Conservation (phyloP, 2,329 filamentous ascomycete genomes). For the Calonectria multiphialidica region DNA sequence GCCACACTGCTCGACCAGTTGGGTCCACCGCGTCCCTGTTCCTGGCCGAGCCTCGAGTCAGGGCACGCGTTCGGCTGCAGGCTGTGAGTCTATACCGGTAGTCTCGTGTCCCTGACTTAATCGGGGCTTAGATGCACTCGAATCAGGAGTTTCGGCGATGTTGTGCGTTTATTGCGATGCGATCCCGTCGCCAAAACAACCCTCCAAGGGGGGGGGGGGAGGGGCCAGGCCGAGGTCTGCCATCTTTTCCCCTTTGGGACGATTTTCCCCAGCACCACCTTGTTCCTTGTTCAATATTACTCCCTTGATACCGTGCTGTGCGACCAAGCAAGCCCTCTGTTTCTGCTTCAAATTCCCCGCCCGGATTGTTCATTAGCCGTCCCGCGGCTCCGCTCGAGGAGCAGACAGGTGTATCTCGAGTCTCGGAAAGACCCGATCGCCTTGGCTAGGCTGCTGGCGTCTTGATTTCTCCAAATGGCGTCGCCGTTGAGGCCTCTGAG, state of each 20-base stretch:
- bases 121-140: constrained; percentile 29
- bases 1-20: constrained; percentile 22
- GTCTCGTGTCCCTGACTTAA: constrained; percentile 20
- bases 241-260: constrained; percentile 3
- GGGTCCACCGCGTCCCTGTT: constrained; percentile 41
- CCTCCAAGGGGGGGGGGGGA: not conserved
- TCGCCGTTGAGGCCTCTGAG: not conserved
- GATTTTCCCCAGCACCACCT: not conserved
- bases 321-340: not conserved
- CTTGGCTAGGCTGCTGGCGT: not conserved
- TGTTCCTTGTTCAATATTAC: constrained; percentile 7
- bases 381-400: constrained; percentile 1
- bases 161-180: constrained; percentile 37
- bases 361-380: not conserved
- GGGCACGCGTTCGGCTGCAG: constrained; percentile 31
- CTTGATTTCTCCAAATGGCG: not conserved
- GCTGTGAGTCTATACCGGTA: constrained; percentile 14
- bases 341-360: not conserved
- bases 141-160: constrained; percentile 39
- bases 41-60: constrained; percentile 44
- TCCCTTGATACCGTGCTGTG: not conserved
- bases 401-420: not conserved
- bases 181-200: constrained; percentile 18
- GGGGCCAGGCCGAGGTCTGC: not conserved
- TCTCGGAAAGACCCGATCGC: constrained; percentile 2